These are phyloP conservation scores for Yamadazyma conglobata DNA, from an alignment of 1,139 yeast species.

Conservation along the genomic window DNA sequence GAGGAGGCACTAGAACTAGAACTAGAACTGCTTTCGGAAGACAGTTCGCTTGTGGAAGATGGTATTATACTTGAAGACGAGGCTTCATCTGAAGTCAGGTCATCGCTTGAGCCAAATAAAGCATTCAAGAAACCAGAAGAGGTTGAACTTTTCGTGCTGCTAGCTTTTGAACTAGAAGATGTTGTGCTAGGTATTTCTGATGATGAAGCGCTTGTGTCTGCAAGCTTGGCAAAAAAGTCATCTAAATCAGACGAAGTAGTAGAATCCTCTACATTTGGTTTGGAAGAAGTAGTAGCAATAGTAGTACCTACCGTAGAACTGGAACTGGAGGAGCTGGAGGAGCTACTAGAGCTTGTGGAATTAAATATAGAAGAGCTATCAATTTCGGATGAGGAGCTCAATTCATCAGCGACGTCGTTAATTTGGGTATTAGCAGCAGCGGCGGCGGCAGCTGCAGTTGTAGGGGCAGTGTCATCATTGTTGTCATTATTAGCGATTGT, in stretches of 20 bases:
- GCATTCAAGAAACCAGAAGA: constrained; percentile 5
- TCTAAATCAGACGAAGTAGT: constrained; percentile 6
- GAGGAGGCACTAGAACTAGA: constrained; percentile 3
- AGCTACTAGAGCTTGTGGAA: constrained; percentile 6
- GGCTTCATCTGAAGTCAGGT: neutral
- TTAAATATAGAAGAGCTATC: constrained; percentile 5
- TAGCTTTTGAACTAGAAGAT: neutral
- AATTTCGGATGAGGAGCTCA: too few relatives aligned
- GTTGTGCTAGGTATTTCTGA: constrained; percentile 3
- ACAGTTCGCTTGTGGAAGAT: too few relatives aligned
- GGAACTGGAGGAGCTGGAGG: constrained; percentile 4
- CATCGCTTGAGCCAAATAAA: constrained; percentile 6
- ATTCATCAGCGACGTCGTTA: constrained; percentile 1
- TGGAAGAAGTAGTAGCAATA: constrained; percentile 7
- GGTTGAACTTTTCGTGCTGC: neutral
- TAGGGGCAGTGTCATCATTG: constrained; percentile 5
- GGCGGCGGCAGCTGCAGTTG: constrained; percentile 10
- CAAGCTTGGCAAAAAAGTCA: constrained; percentile 9
- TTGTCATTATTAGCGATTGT: constrained; percentile 6
- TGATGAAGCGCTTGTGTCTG: constrained; percentile 1
- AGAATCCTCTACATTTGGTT: constrained; percentile 5
- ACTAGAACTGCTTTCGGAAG: neutral
- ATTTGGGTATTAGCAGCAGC: constrained; percentile 4
- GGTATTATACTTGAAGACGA: too few relatives aligned
- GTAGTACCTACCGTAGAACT: constrained; percentile 8